Evolutionary conservation across 2,329 filamentous ascomycete genomes (phyloP).

Genomic region (Byssoonygena ceratinophila): DNA sequence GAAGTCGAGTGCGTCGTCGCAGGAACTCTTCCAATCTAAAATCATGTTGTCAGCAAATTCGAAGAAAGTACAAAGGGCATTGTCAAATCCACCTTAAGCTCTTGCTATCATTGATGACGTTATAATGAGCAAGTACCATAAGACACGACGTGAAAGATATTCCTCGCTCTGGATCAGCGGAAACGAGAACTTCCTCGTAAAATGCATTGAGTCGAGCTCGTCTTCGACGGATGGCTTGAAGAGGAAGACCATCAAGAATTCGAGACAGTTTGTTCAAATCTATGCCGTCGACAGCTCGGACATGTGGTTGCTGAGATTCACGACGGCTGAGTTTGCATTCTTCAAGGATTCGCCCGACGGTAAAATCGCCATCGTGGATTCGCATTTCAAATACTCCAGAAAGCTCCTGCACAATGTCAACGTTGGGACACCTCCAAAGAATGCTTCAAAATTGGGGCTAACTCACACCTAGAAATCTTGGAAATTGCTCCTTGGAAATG

Average conservation of each 20-base stretch:
- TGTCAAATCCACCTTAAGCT: constrained; percentile 58
- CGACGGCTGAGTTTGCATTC: constrained; percentile 57
- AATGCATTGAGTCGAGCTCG: constrained; percentile 82
- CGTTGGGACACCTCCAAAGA: constrained; percentile 4
- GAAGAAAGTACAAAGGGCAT: constrained; percentile 4
- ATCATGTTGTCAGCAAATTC: constrained; percentile 16
- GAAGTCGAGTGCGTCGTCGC: constrained; percentile 74
- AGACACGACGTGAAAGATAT: constrained; percentile 86
- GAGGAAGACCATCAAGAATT: constrained; percentile 62
- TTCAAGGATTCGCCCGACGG: constrained; percentile 75
- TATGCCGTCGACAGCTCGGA: constrained; percentile 45
- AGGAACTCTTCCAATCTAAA: constrained; percentile 81
- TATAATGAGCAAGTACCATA: constrained; percentile 96
- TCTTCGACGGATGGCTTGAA: constrained; percentile 61
- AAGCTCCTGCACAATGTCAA: constrained; percentile 49
- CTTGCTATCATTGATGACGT: constrained; percentile 96
- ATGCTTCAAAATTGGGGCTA: background rate
- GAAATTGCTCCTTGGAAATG: constrained; percentile 82
- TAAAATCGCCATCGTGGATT: constrained; percentile 85
- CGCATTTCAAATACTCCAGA: constrained; percentile 96
- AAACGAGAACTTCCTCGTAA: constrained; percentile 91
- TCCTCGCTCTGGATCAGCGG: constrained; percentile 76
- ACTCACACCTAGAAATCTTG: constrained; percentile 65
- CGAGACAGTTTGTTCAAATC: constrained; percentile 66
- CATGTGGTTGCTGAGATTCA: constrained; percentile 30